These are phyloP conservation scores for Phytophthora megakarya DNA, from an alignment of 352 stramenopile genomes.

Conservation along the genomic window DNA sequence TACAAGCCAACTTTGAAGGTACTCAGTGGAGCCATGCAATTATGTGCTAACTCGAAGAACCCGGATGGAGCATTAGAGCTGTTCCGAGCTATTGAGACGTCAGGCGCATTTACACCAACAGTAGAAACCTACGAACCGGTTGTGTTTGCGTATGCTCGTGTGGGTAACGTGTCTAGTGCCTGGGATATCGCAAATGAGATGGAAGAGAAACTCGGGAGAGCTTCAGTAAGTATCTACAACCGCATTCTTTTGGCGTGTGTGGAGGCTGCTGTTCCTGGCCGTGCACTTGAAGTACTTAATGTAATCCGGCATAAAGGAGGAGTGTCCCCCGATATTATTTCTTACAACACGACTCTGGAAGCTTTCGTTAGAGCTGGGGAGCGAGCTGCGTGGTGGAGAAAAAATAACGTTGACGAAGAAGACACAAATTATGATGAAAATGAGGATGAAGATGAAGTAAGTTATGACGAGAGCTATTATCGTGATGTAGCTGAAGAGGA, in stretches of 20 bases:
- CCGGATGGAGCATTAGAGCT: constrained; percentile 53
- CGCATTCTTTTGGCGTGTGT: constrained; percentile 63
- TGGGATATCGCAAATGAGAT: constrained; percentile 47
- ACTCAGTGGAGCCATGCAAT: constrained; percentile 55
- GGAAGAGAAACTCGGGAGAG: constrained; percentile 46
- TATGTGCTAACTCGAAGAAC: constrained; percentile 54
- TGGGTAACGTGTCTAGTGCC: constrained; percentile 53
- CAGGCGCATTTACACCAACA: constrained; percentile 37
- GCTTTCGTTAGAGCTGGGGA: constrained; percentile 44
- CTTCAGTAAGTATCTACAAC: constrained; percentile 57
- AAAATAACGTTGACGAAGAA: constrained; percentile 27
- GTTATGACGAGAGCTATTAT: constrained; percentile 6
- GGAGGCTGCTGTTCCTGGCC: constrained; percentile 37
- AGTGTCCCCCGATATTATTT: constrained; percentile 43
- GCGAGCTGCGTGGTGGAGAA: constrained; percentile 28
- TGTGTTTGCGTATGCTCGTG: constrained; percentile 55
- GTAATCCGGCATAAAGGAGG: constrained; percentile 41
- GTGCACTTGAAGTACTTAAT: constrained; percentile 47
- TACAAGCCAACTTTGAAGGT: constrained; percentile 54
- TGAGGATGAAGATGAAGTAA: constrained; percentile 18
- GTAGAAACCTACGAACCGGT: constrained; percentile 51
- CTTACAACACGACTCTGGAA: constrained; percentile 65
- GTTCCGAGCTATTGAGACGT: constrained; percentile 56
- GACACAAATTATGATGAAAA: constrained; percentile 20
- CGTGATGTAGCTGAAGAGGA: constrained; percentile 3